Percentiles rank a stretch among this genome's conserved stretches.
phyloP scores from a whole-genome alignment of 306 rosid genomes.

The Carpinus fangiana region DNA sequence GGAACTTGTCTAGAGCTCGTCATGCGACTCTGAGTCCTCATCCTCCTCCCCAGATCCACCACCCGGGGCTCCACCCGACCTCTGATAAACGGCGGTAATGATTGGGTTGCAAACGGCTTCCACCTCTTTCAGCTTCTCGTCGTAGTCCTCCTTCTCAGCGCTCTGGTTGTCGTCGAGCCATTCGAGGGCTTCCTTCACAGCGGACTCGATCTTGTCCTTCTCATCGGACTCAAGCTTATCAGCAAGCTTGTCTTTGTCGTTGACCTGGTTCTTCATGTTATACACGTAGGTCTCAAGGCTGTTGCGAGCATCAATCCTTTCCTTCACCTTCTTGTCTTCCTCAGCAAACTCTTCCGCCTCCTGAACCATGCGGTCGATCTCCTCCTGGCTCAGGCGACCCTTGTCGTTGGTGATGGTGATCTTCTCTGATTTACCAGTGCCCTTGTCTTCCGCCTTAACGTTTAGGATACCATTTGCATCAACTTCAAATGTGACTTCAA shows the following conservation, averaged over 20 bases:
- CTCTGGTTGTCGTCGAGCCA: constrained; percentile 96
- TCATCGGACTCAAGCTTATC: constrained; percentile 95
- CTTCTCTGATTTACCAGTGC: constrained; percentile 97
- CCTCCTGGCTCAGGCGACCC: constrained; percentile 96
- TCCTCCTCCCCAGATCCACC: constrained; percentile 65
- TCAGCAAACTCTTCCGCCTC: constrained; percentile 97
- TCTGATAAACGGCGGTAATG: constrained; percentile 79
- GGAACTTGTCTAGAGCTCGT: constrained; percentile 64
- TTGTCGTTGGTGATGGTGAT: constrained; percentile 96
- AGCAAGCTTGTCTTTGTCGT: constrained; percentile 93
- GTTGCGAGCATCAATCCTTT: constrained; percentile 89
- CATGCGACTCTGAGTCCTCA: constrained; percentile 54
- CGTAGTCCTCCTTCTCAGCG: constrained; percentile 88
- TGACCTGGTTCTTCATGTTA: constrained; percentile 95
- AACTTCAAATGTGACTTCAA: constrained; percentile 97
- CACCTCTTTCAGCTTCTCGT: constrained; percentile 91
- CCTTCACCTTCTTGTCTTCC: constrained; percentile 98
- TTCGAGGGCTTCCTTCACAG: constrained; percentile 91
- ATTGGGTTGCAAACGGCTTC: constrained; percentile 98
- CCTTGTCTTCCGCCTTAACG: constrained; percentile 97
- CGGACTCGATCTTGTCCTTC: constrained; percentile 90
- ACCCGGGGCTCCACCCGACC: constrained; percentile 86
- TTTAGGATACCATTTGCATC: constrained; percentile 96
- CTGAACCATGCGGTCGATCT: constrained; percentile 91
- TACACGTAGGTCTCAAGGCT: constrained; percentile 80